Base-by-base conservation (phyloP, 495 filamentous ascomycete species). In the Penicillium tannophilum region DNA sequence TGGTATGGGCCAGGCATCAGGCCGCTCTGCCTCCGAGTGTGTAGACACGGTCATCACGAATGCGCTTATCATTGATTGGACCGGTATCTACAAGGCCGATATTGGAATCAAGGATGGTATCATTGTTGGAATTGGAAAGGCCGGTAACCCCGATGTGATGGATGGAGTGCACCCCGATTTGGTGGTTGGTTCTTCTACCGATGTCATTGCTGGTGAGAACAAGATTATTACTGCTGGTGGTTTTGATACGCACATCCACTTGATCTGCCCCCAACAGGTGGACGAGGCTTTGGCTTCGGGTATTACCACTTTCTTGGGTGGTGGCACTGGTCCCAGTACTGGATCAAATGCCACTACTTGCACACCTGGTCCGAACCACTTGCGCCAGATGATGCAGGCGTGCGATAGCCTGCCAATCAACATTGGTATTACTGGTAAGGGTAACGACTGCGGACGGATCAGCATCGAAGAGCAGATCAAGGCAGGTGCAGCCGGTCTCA, bases 81-180 rank as follows among this genome's bases (percentile, higher is more conserved):
- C 83, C 16, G 94, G 94, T 43, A 97, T 98, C 63, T 94, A 89
- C 80, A 98, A 98, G 78, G 93, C 93, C 4, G 94, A 98, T 73
- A 94, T 98, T 71, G 94, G 95, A 35, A 88, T 98, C 65, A 96
- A 93, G 68, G 74, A 93, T 55, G 93, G 94, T 1, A 56, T 90
- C 6, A 97, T 98, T 71, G 87, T 86, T 43, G 94, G 88, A 2
- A 95, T 98, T 63, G 94, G 94, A 35, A 98, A 98, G 73, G 91
- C 93, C 16, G 94, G 94, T 16, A 98, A 98, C 64, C 94, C 94
- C 3, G 95, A 98, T 76, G 83, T 96, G 36, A 98, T 98, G 95
- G 87, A 92, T 36, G 90, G 89, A 4, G 92, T 98, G 17, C 81
- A 88, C 60, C 77, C 82, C 3, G 80, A 86, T 42, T 85, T 98